Conservation (phyloP, 352 stramenopile genomes). For the Phytophthora hybrid region DNA sequence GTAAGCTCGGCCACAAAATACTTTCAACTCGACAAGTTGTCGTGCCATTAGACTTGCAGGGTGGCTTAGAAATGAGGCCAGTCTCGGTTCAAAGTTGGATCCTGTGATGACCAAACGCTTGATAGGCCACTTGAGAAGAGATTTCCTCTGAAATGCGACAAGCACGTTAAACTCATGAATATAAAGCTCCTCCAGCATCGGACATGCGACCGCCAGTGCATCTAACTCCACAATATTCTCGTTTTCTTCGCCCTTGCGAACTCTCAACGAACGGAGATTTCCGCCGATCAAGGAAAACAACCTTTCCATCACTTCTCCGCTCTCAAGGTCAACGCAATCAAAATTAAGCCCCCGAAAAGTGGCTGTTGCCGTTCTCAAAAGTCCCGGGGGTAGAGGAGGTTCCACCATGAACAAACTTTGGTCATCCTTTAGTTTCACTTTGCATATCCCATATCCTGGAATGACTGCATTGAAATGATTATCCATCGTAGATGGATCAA, state of each 20-base stretch:
- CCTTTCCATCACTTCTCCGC: not conserved
- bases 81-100: not conserved
- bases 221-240: not conserved
- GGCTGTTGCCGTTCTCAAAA: not conserved
- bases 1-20: not conserved
- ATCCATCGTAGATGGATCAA: not conserved
- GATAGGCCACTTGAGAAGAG: constrained; percentile 7
- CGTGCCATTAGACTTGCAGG: constrained; percentile 2
- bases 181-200: constrained; percentile 14
- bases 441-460: not conserved
- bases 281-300: constrained; percentile 10
- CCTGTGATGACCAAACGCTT: constrained; percentile 18
- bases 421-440: not conserved
- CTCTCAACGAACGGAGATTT: constrained; percentile 13
- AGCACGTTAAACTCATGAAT: not conserved
- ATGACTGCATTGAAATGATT: not conserved
- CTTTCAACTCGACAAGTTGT: constrained; percentile 5
- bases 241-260: not conserved
- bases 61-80: constrained; percentile 6
- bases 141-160: not conserved
- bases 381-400: not conserved
- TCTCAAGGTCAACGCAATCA: constrained; percentile 22
- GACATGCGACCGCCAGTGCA: constrained; percentile 7
- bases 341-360: not conserved
- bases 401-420: not conserved